Evolutionary conservation across 2,329 filamentous ascomycete species (phyloP), one percentile per base, ranked within the genome.

Genomic region (Pleomassaria siparia): DNA sequence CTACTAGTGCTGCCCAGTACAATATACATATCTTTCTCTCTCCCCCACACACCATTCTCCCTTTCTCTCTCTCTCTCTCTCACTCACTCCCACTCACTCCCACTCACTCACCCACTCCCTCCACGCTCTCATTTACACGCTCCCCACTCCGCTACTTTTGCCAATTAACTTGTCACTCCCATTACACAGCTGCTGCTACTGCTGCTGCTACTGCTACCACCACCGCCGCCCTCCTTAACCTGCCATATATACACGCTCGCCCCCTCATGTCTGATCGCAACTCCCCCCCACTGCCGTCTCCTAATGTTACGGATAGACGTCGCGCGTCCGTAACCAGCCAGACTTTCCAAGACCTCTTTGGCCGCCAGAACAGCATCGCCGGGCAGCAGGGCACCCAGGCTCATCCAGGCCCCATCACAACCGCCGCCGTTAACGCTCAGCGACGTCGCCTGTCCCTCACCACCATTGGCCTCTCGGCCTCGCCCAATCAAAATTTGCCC

Each of bases 271-370:
- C 69, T 57, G 71, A 67, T 58, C 67, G 69, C 52, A 69, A 70
- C 61, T 69, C 69, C 43, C 71, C 71, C 22, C 70, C 70, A 24
- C 64, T 66, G 39, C 63, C 68, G 37, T 67, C 70, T 30, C 67
- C 68, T 30, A 62, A 57, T 44, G 58, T 66, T 26, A 60, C 70
- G 13, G 64, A 70, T 40, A 62, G 66, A 36, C 73, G 76, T 40
- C 75, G 76, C 53, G 72, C 75, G 28, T 77, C 75, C 5, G 68
- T 78, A 50, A 73, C 74, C 2, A 73, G 74, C 53, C 72, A 76
- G 62, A 75, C 74, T 3, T 75, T 78, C 54, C 74, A 74, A 43
- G 74, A 76, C 59, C 66, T 79, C 40, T 78, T 78, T 55, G 72
- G 66, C 35, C 66, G 70, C 44, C 61, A 63, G 47, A 59, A 60